phyloP scores from a whole-genome alignment of 1,284 basidiomycete genomes.

The Cryptococcus depauperatus region DNA sequence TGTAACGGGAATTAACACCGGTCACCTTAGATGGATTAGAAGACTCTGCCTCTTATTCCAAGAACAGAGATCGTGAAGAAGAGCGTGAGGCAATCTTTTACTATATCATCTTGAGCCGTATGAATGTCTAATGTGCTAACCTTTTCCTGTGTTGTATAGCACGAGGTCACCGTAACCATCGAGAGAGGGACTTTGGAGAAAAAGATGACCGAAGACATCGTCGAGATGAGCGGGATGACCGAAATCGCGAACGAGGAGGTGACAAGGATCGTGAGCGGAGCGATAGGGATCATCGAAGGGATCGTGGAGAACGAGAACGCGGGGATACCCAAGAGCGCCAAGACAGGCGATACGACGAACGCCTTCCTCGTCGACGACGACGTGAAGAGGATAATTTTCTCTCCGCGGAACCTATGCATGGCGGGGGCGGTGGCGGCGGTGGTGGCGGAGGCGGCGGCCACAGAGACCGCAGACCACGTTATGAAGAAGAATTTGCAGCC shows the following conservation, averaged over 20 bases:
- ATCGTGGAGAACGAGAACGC: constrained; percentile 5
- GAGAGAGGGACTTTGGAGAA: constrained; percentile 8
- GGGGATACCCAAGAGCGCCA: constrained; percentile 3
- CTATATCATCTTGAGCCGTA: no score
- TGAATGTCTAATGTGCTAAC: neutral
- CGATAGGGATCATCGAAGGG: no score
- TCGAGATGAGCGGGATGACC: constrained; percentile 10
- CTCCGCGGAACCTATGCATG: constrained; percentile 15
- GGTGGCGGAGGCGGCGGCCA: no score
- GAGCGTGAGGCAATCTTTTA: constrained; percentile 11
- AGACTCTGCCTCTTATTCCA: constrained; percentile 25
- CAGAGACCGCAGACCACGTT: constrained; percentile 17
- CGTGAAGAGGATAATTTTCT: constrained; percentile 17
- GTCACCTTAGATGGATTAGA: constrained; percentile 26
- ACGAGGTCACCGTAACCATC: constrained; percentile 16
- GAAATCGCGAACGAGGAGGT: constrained; percentile 5
- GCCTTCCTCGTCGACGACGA: constrained; percentile 13
- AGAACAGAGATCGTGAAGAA: constrained; percentile 16
- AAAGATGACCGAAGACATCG: constrained; percentile 6
- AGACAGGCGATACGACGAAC: constrained; percentile 10
- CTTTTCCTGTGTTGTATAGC: constrained; percentile 1
- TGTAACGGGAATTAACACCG: neutral
- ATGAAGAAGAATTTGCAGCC: constrained; percentile 11
- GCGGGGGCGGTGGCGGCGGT: constrained; percentile 6
- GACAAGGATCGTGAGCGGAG: neutral